Conservation (phyloP, 1,284 basidiomycete genomes). For the Takashimella koratensis region DNA sequence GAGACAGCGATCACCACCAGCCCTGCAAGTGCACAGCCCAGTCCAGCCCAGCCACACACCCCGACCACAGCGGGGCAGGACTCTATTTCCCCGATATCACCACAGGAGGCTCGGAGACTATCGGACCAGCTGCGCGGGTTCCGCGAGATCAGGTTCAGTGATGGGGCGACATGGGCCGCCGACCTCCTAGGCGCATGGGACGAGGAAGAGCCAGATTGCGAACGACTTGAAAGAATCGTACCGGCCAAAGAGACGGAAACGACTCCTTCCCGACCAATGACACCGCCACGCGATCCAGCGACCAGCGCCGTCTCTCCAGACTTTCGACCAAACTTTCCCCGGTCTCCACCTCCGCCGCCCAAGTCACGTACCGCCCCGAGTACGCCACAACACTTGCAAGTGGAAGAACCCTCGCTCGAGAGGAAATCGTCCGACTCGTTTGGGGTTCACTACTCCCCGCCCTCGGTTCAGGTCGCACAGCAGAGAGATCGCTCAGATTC, state of each 20-base stretch:
- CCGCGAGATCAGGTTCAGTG: constrained; percentile 14
- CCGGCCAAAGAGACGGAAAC: constrained; percentile 3
- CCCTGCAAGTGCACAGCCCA: not conserved
- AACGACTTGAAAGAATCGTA: not conserved
- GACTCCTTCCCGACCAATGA: constrained; percentile 4
- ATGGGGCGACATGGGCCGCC: constrained; percentile 35
- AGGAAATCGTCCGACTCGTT: constrained; percentile 21
- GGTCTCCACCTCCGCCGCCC: no score
- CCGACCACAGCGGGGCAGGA: not conserved
- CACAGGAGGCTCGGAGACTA: constrained; percentile 3
- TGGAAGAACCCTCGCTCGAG: no score
- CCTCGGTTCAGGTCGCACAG: not conserved
- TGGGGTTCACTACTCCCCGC: constrained; percentile 18
- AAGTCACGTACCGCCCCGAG: no score
- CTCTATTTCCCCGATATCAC: not conserved
- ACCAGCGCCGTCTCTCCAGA: no score
- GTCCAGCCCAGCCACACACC: not conserved
- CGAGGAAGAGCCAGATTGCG: not conserved
- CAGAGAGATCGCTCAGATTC: constrained; percentile 6
- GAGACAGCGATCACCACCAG: not conserved
- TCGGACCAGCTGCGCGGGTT: constrained; percentile 39
- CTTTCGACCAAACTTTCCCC: no score
- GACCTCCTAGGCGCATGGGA: constrained; percentile 24
- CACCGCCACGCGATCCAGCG: no score
- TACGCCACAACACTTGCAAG: no score